These are phyloP conservation scores for Vitis amurensis DNA, from an alignment of 164 flowering plant genomes.

Conservation along the genomic window DNA sequence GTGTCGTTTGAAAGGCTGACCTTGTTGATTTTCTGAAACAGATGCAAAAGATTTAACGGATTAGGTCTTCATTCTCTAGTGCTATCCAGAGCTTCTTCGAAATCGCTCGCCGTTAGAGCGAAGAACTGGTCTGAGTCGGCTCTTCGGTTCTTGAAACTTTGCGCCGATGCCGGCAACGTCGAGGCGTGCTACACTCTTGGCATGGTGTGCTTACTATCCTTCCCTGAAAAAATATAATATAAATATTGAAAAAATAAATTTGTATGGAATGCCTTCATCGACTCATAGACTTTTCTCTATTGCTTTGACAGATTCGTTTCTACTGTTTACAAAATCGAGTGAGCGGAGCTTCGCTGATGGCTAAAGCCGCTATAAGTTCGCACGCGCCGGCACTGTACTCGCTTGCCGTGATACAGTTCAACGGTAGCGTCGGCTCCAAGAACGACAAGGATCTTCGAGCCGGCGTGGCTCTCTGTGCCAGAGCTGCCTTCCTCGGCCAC, in stretches of 20 bases:
- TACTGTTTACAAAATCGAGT: conserved; percentile 65
- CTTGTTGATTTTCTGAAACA: conserved; percentile 4
- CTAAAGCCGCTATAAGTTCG: conserved; percentile 70
- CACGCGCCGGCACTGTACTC: conserved; percentile 79
- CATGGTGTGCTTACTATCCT: conserved; percentile 21
- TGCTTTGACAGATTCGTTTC: conserved; percentile 55
- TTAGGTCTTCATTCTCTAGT: conserved; percentile 29
- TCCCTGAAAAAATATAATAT: background rate
- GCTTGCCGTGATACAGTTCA: conserved; percentile 84
- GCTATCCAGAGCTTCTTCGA: conserved; percentile 24
- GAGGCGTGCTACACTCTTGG: conserved; percentile 42
- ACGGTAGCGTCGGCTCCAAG: conserved; percentile 79
- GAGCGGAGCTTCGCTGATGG: conserved; percentile 79
- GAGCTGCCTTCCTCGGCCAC: conserved; percentile 76
- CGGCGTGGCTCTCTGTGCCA: conserved; percentile 72
- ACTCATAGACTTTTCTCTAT: background rate
- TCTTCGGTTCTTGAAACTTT: conserved; percentile 33
- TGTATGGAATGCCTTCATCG: background rate
- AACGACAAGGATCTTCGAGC: conserved; percentile 69
- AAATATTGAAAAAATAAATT: background rate
- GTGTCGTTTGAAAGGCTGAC: too few relatives aligned
- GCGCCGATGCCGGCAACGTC: conserved; percentile 32
- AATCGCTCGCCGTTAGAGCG: conserved; percentile 25
- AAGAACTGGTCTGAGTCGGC: conserved; percentile 38
- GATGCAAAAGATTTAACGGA: conserved; percentile 34